phyloP scores from a whole-genome alignment of 2,329 filamentous ascomycete species.

The Diaporthe sp. region DNA sequence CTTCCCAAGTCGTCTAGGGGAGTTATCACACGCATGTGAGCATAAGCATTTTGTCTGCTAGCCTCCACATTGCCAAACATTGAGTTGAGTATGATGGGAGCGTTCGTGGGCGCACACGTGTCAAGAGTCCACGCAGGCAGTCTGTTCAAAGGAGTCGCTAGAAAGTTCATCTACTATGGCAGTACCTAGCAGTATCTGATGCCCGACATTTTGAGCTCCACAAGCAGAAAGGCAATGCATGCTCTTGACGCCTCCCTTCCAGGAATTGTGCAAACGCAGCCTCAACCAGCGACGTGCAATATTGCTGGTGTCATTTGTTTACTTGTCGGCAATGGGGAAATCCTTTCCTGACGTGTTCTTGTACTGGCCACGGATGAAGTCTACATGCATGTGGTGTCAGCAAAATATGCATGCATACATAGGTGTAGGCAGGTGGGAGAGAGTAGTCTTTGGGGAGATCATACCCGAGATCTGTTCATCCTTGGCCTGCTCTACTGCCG shows the following conservation, averaged over 20 bases:
- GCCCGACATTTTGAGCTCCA: background rate
- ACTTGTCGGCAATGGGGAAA: conserved; percentile 79
- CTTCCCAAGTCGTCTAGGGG: too few species aligned
- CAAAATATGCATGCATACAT: background rate
- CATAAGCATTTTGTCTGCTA: background rate
- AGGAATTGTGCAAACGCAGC: background rate
- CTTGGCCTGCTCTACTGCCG: conserved; percentile 84
- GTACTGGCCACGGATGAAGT: conserved; percentile 80
- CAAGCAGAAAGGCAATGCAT: background rate
- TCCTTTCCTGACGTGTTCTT: conserved; percentile 78
- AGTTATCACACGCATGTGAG: background rate
- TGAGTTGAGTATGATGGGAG: background rate
- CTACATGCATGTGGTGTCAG: conserved; percentile 55
- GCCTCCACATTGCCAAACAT: background rate
- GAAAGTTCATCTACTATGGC: background rate
- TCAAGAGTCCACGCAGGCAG: background rate
- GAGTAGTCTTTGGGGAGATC: background rate
- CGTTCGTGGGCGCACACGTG: background rate
- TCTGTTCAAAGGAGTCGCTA: background rate
- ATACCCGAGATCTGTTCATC: conserved; percentile 75
- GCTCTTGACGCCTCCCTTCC: background rate
- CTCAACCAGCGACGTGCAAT: background rate
- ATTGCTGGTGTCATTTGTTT: conserved; percentile 45
- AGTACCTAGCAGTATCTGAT: background rate
- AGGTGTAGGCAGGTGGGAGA: background rate